Percentiles rank a stretch among this genome's conserved stretches.
Conservation (phyloP, 1,284 basidiomycete genomes). For the Ustilago sp. region DNA sequence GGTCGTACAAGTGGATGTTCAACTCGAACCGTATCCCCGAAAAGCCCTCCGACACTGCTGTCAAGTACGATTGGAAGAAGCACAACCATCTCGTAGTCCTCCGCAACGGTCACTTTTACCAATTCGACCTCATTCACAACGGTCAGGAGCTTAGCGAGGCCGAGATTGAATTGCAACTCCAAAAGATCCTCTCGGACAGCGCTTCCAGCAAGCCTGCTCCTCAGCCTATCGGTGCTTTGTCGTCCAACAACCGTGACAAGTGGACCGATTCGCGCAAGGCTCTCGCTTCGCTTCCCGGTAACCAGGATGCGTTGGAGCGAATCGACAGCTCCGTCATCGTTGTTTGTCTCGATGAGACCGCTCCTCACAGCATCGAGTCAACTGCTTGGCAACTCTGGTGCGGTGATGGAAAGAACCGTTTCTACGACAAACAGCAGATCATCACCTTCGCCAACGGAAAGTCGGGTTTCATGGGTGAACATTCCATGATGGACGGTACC, state of each 20-base stretch:
- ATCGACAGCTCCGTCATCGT: slow-evolving; percentile 92
- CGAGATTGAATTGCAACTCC: slow-evolving; percentile 86
- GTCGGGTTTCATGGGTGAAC: slow-evolving; percentile 94
- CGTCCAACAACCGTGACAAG: slow-evolving; percentile 86
- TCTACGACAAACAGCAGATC: slow-evolving; percentile 96
- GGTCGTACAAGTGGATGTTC: slow-evolving; percentile 98
- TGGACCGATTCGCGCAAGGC: slow-evolving; percentile 80
- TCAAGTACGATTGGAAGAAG: slow-evolving; percentile 80
- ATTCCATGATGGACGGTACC: slow-evolving; percentile 96
- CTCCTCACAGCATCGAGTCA: slow-evolving; percentile 83
- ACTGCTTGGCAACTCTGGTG: slow-evolving; percentile 81
- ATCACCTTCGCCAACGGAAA: slow-evolving; percentile 80
- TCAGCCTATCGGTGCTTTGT: slow-evolving; percentile 82
- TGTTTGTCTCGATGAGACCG: slow-evolving; percentile 84
- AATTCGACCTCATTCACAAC: slow-evolving; percentile 75
- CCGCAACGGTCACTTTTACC: slow-evolving; percentile 92
- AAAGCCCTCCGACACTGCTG: slow-evolving; percentile 84
- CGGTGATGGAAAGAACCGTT: slow-evolving; percentile 90
- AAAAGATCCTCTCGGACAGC: slow-evolving; percentile 78
- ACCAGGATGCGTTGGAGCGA: slow-evolving; percentile 78
- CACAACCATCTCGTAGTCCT: slow-evolving; percentile 92
- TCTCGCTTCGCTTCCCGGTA: slow-evolving; percentile 77
- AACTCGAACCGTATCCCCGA: slow-evolving; percentile 88
- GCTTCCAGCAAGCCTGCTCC: slow-evolving; percentile 75
- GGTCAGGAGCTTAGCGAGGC: slow-evolving; percentile 78